Percentiles rank a stretch among this genome's conserved stretches.
phyloP scores from a whole-genome alignment of 192 early-diverging fungal species.

The Umbelopsis ramanniana region DNA sequence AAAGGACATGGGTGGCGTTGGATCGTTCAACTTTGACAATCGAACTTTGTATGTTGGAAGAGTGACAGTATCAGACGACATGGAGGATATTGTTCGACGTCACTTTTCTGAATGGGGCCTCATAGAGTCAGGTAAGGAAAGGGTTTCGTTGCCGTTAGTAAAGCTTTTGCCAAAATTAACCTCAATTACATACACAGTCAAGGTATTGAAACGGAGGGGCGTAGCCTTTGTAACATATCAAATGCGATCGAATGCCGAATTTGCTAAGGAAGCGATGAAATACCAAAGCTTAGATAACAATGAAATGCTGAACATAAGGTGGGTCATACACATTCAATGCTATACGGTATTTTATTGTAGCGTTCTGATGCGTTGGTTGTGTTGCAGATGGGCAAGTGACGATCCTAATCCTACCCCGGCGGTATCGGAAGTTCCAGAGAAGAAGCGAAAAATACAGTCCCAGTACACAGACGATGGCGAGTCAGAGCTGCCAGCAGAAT shows the following conservation, averaged over 20 bases:
- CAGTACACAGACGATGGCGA: constrained; percentile 62
- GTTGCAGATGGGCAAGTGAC: constrained; percentile 82
- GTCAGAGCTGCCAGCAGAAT: constrained; percentile 57
- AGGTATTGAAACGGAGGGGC: constrained; percentile 67
- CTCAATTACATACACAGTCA: constrained; percentile 49
- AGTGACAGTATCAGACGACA: constrained; percentile 44
- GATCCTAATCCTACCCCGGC: constrained; percentile 69
- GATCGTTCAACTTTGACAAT: constrained; percentile 78
- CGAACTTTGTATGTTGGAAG: constrained; percentile 81
- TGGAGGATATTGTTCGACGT: constrained; percentile 55
- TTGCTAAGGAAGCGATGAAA: constrained; percentile 90
- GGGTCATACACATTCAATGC: constrained; percentile 9
- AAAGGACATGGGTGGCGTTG: constrained; percentile 67
- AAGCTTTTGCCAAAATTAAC: too few relatives aligned
- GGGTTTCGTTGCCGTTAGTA: constrained; percentile 12
- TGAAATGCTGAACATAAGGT: constrained; percentile 63
- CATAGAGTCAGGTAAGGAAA: constrained; percentile 73
- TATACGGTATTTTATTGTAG: background rate
- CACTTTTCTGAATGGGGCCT: constrained; percentile 82
- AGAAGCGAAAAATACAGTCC: constrained; percentile 56
- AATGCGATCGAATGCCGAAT: constrained; percentile 74
- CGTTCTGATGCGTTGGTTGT: constrained; percentile 35
- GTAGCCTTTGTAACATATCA: constrained; percentile 87
- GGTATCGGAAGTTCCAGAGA: constrained; percentile 23
- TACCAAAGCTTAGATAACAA: constrained; percentile 77